A percentile compares a stretch with the other conserved stretches of the same genome.
Evolutionary conservation across 1,284 basidiomycete species (phyloP).

Genomic region (Marasmius sp.): DNA sequence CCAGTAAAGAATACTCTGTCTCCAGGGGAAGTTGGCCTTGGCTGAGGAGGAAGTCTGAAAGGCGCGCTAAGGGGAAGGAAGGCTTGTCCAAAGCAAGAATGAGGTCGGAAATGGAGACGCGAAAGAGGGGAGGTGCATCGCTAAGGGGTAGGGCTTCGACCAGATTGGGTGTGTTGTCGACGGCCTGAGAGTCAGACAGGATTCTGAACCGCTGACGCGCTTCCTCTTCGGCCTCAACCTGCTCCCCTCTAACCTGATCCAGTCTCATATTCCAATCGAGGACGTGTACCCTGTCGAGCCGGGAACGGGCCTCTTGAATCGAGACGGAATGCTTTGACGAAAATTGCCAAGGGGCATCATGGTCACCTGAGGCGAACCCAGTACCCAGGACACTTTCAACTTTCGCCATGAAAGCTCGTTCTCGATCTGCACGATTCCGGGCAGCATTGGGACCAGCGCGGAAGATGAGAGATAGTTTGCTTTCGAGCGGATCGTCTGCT

Average conservation of each 20-base stretch:
- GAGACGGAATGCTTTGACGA: conserved; percentile 63
- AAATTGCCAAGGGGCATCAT: conserved; percentile 51
- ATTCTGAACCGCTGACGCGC: conserved; percentile 31
- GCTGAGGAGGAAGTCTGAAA: conserved; percentile 72
- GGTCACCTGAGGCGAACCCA: conserved; percentile 29
- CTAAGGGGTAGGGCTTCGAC: conserved; percentile 36
- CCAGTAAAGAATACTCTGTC: conserved; percentile 76
- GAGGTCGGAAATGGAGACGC: conserved; percentile 66
- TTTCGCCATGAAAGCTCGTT: conserved; percentile 83
- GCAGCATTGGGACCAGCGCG: conserved; percentile 78
- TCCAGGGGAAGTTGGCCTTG: conserved; percentile 77
- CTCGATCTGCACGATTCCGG: conserved; percentile 72
- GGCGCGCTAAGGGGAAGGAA: conserved; percentile 54
- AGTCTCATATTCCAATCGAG: conserved; percentile 74
- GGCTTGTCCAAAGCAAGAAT: conserved; percentile 62
- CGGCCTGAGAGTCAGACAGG: conserved; percentile 17
- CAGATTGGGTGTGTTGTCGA: conserved; percentile 33
- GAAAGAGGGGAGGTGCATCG: conserved; percentile 72
- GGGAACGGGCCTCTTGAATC: conserved; percentile 71
- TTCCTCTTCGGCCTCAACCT: conserved; percentile 32
- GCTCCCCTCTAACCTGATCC: conserved; percentile 35
- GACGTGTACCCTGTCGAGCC: conserved; percentile 76
- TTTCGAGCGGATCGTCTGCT: conserved; percentile 89
- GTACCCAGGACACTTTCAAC: conserved; percentile 55
- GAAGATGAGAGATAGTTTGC: conserved; percentile 77